phyloP scores from a whole-genome alignment of 2,329 filamentous ascomycete species.

The Aureobasidium uvarum region DNA sequence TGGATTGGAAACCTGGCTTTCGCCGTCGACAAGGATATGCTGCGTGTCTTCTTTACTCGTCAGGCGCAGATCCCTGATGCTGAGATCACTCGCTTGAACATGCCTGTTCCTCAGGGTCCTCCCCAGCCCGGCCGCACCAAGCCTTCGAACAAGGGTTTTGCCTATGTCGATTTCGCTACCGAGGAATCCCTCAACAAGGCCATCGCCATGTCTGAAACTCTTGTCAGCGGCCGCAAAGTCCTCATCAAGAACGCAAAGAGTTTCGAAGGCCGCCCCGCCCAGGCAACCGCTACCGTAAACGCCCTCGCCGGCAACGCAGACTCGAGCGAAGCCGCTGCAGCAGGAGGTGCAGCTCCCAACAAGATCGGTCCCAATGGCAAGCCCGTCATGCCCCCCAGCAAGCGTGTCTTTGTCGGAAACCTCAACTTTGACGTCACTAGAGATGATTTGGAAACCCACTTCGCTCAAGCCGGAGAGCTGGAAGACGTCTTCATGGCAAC shows the following conservation, averaged over 20 bases:
- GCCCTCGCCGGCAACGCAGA: slow-evolving; percentile 38
- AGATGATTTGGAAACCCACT: slow-evolving; percentile 77
- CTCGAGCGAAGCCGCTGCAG: slow-evolving; percentile 28
- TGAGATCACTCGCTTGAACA: slow-evolving; percentile 78
- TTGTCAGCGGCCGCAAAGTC: slow-evolving; percentile 71
- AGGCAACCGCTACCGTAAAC: slow-evolving; percentile 45
- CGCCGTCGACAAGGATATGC: slow-evolving; percentile 67
- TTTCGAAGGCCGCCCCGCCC: slow-evolving; percentile 84
- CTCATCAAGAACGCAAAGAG: slow-evolving; percentile 91
- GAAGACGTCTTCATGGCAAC: slow-evolving; percentile 85
- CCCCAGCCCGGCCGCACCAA: slow-evolving; percentile 40
- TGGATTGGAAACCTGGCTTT: slow-evolving; percentile 98
- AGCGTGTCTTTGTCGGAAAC: slow-evolving; percentile 76
- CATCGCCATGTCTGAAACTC: slow-evolving; percentile 79
- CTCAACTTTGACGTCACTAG: slow-evolving; percentile 58
- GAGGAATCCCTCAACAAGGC: slow-evolving; percentile 69
- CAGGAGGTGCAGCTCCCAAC: slow-evolving; percentile 33
- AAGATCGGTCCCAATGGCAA: slow-evolving; percentile 48
- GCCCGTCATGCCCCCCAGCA: slow-evolving; percentile 66
- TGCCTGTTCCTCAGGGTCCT: slow-evolving; percentile 60
- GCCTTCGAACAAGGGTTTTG: slow-evolving; percentile 84
- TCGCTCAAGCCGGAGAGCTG: slow-evolving; percentile 79
- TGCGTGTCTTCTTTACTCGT: slow-evolving; percentile 76
- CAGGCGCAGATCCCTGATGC: slow-evolving; percentile 59
- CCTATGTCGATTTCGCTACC: slow-evolving; percentile 86